phyloP scores from a whole-genome alignment of 805 yeast genomes.

The Debaryomyces maramus region DNA sequence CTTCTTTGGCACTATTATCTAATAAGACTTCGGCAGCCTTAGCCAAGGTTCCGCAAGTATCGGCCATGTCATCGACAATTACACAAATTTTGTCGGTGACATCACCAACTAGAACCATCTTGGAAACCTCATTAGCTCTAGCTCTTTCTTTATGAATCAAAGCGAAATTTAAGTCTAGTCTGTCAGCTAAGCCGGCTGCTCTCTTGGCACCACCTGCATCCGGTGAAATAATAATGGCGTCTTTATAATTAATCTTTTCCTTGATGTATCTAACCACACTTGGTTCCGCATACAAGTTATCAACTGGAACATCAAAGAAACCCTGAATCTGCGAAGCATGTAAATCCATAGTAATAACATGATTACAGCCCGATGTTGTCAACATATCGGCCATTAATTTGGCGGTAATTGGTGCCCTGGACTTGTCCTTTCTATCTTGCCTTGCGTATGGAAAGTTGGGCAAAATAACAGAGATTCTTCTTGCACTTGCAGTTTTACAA shows the following conservation, averaged over 20 bases:
- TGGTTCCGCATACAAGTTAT: conserved; percentile 94
- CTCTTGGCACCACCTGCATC: conserved; percentile 99
- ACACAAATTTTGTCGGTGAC: conserved; percentile 81
- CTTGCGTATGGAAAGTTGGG: conserved; percentile 97
- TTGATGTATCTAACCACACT: conserved; percentile 78
- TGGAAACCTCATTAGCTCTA: conserved; percentile 89
- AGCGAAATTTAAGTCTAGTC: conserved; percentile 89
- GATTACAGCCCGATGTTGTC: conserved; percentile 92
- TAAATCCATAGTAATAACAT: conserved; percentile 93
- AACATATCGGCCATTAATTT: conserved; percentile 88
- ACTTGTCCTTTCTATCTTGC: conserved; percentile 95
- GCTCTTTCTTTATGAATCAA: conserved; percentile 95
- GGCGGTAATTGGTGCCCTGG: conserved; percentile 95
- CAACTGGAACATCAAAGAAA: conserved; percentile 92
- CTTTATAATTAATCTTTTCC: conserved; percentile 54
- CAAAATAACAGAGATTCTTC: conserved; percentile 89
- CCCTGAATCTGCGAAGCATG: conserved; percentile 99
- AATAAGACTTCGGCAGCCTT: conserved; percentile 89
- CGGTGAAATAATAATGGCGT: conserved; percentile 85
- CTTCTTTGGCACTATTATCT: conserved; percentile 78
- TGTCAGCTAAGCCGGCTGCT: conserved; percentile 91
- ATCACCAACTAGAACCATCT: conserved; percentile 96
- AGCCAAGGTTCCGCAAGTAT: conserved; percentile 94
- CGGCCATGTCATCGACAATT: conserved; percentile 96
- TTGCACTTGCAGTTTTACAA: conserved; percentile 92